Conservation (phyloP, 116 monocot species). For the Zostera marina region DNA sequence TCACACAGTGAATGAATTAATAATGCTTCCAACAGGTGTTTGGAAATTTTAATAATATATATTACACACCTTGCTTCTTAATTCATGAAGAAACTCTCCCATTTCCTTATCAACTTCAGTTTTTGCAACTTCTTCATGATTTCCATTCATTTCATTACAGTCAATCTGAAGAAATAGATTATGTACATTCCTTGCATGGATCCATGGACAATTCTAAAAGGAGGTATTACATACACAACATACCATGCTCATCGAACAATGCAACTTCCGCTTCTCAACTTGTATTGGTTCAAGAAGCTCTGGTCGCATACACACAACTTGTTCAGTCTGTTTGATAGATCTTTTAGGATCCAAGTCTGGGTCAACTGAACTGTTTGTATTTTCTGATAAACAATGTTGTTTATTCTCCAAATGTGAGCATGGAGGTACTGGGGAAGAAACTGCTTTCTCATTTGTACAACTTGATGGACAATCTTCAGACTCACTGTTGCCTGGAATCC, state of each 20-base stretch:
- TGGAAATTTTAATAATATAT: no score
- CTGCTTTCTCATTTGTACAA: slow-evolving; percentile 17
- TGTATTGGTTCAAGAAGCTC: background rate
- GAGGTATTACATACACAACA: slow-evolving; percentile 1
- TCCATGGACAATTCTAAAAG: background rate
- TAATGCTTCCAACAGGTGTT: background rate
- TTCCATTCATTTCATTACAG: background rate
- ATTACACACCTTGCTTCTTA: slow-evolving; percentile 14
- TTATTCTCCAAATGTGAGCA: slow-evolving; percentile 22
- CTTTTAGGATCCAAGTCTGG: slow-evolving; percentile 6
- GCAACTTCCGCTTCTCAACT: slow-evolving; percentile 1
- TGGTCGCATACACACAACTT: slow-evolving; percentile 6
- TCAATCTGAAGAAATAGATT: background rate
- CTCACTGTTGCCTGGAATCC: slow-evolving; percentile 5
- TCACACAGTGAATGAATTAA: no score
- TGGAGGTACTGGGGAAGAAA: slow-evolving; percentile 60
- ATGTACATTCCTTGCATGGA: background rate
- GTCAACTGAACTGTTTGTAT: slow-evolving; percentile 6
- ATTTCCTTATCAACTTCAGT: slow-evolving; percentile 7
- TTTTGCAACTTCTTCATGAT: slow-evolving; percentile 2
- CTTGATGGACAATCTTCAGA: slow-evolving; percentile 9
- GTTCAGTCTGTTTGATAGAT: slow-evolving; percentile 4
- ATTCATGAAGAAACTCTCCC: slow-evolving; percentile 14
- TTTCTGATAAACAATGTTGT: slow-evolving; percentile 14
- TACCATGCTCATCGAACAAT: slow-evolving; percentile 15